phyloP scores from a whole-genome alignment of 2,329 filamentous ascomycete species.

The Alternaria hordeiaustralica region DNA sequence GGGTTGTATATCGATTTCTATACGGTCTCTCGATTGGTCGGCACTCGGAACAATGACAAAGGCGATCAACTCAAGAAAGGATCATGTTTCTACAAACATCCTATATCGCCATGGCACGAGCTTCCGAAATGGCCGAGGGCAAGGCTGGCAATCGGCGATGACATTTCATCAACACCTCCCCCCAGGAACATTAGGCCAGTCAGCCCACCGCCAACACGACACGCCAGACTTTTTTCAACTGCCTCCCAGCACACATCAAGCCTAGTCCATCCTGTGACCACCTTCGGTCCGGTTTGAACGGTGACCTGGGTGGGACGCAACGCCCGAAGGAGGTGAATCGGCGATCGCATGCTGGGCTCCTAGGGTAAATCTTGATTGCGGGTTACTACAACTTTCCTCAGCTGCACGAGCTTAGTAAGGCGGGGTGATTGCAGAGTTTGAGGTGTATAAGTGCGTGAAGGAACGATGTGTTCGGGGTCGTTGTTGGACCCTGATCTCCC shows the following conservation, averaged over 20 bases:
- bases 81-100: background rate
- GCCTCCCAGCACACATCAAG: background rate
- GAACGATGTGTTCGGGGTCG: background rate
- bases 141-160: conserved; percentile 15
- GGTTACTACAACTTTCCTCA: background rate
- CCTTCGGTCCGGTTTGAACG: background rate
- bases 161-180: conserved; percentile 1
- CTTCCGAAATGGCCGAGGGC: conserved; percentile 7
- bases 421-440: conserved; percentile 5
- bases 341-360: conserved; percentile 12
- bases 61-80: background rate
- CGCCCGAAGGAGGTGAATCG: conserved; percentile 6
- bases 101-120: background rate
- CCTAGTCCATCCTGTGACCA: background rate
- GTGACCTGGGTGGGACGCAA: background rate
- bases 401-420: conserved; percentile 5
- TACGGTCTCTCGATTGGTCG: background rate
- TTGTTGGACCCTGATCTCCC: background rate
- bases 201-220: background rate
- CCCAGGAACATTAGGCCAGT: background rate
- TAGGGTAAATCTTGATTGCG: conserved; percentile 6
- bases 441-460: background rate
- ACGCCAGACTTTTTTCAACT: background rate
- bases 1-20: background rate
- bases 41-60: background rate